Percentiles rank a stretch among this genome's conserved stretches.
Evolutionary conservation across 345 rosid species (phyloP).

Genomic region (Salix udensis): DNA sequence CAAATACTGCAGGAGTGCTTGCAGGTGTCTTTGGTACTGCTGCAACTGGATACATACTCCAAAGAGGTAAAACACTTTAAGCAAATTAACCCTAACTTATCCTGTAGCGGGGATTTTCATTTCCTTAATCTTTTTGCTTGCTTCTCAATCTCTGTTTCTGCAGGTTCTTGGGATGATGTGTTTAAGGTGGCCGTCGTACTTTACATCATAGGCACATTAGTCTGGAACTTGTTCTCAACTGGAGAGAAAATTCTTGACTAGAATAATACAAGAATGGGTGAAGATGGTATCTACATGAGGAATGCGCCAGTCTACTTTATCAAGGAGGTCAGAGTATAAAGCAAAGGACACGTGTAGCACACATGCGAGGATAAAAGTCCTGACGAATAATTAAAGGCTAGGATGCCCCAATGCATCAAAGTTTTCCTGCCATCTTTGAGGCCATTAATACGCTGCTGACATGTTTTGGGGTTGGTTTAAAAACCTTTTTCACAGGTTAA

Average conservation of each 20-base stretch:
- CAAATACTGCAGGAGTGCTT: slow-evolving; percentile 92
- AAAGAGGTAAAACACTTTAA: slow-evolving; percentile 46
- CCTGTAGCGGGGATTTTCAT: neutral
- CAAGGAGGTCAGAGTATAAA: slow-evolving; percentile 5
- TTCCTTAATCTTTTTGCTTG: neutral
- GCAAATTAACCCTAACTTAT: neutral
- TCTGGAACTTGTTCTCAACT: slow-evolving; percentile 87
- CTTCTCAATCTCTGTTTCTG: slow-evolving; percentile 2
- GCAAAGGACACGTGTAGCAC: neutral
- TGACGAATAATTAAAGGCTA: slow-evolving; percentile 9
- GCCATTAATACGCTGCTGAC: slow-evolving; percentile 13
- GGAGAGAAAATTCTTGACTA: slow-evolving; percentile 87
- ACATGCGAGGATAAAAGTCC: neutral
- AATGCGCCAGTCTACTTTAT: slow-evolving; percentile 7
- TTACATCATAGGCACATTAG: slow-evolving; percentile 73
- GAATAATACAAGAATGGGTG: slow-evolving; percentile 3
- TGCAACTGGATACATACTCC: slow-evolving; percentile 90
- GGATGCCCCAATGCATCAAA: slow-evolving; percentile 7
- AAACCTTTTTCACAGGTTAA: slow-evolving; percentile 6
- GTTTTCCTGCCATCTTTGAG: slow-evolving; percentile 14
- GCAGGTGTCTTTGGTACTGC: slow-evolving; percentile 98
- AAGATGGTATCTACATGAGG: neutral
- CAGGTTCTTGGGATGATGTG: slow-evolving; percentile 98
- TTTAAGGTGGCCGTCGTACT: slow-evolving; percentile 84
- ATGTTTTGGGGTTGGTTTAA: slow-evolving; percentile 13